Evolutionary conservation across 345 rosid genomes (phyloP), one percentile per base, ranked within the genome.

Genomic region (Streptanthus diversifolius): DNA sequence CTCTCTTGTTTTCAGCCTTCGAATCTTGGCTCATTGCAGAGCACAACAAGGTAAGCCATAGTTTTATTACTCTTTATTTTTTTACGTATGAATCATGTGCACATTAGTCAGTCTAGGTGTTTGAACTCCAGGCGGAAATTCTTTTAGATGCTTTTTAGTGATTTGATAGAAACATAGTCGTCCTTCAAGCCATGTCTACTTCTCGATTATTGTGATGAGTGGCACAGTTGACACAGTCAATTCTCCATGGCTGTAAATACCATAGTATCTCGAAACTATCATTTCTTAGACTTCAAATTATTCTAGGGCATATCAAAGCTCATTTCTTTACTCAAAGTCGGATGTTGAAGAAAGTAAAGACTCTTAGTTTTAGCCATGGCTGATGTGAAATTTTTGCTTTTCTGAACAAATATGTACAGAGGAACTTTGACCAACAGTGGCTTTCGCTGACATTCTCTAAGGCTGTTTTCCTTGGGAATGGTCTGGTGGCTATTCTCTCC

Each of bases 11-110:
- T 74, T 93, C 97, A 27, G 87, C 98, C 19, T 93, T 93, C 61
- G 97, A 89, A 80, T 93, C 97, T 27, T 93, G 98, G 98, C 98
- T 93, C 57, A 96, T 93, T 73, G 98, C 98, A 6, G 98, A 93
- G 70, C 98, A 91, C 83, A 84, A 84, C 58, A 93, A 93, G 97
- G 98, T 90, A 36, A 71, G 79, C 11, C 19, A 45, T 78, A 30
- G 48, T 43, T 44, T 54, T 36, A 44, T 53, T 63, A 30, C 43
- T 52, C 76, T 25, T 27, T 4, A 15, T 17, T 12, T 48, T 47
- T 48, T 27, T 48, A 48, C 53, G 7, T 48, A 48, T 21, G 7
- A 48, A 14, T 24, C 19, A 51, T 61, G 44, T 56, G 54, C 33
- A 21, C 22, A n/a, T 21, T 15, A 36, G 21, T 37, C 36, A 11